Percentiles rank a stretch among this genome's conserved stretches.
phyloP scores from a whole-genome alignment of 805 yeast species.

The Kuraishia hungarica region DNA sequence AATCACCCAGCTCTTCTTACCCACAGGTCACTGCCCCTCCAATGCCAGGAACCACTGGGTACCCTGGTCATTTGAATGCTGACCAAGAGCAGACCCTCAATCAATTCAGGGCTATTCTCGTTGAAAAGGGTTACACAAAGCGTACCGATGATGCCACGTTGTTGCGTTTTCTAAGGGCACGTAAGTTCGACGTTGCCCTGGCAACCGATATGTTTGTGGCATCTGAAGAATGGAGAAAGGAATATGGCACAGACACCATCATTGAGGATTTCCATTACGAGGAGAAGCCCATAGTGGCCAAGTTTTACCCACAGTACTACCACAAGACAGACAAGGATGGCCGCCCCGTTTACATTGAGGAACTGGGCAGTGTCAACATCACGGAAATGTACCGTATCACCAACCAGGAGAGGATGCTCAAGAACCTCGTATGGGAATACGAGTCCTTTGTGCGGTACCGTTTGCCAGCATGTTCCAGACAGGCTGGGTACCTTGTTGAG shows the following conservation, averaged over 20 bases:
- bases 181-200: constrained; percentile 80
- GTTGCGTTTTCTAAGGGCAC: constrained; percentile 84
- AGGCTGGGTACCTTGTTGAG: constrained; percentile 70
- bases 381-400: constrained; percentile 90
- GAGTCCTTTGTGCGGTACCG: constrained; percentile 81
- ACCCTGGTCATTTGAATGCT: constrained; percentile 69
- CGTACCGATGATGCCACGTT: constrained; percentile 84
- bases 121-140: constrained; percentile 57
- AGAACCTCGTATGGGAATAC: constrained; percentile 95
- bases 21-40: constrained; percentile 64
- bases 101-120: constrained; percentile 48
- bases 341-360: constrained; percentile 92
- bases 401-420: constrained; percentile 90
- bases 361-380: constrained; percentile 84
- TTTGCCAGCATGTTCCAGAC: constrained; percentile 91
- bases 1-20: constrained; percentile 37
- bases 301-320: constrained; percentile 91
- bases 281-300: constrained; percentile 89
- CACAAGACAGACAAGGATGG: constrained; percentile 97
- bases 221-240: constrained; percentile 90
- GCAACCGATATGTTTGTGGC: constrained; percentile 76
- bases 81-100: constrained; percentile 56
- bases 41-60: constrained; percentile 50
- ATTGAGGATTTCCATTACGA: constrained; percentile 81
- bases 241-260: constrained; percentile 80